Evolutionary conservation across 2,329 filamentous ascomycete genomes (phyloP).

Genomic region (Alternaria sp.): DNA sequence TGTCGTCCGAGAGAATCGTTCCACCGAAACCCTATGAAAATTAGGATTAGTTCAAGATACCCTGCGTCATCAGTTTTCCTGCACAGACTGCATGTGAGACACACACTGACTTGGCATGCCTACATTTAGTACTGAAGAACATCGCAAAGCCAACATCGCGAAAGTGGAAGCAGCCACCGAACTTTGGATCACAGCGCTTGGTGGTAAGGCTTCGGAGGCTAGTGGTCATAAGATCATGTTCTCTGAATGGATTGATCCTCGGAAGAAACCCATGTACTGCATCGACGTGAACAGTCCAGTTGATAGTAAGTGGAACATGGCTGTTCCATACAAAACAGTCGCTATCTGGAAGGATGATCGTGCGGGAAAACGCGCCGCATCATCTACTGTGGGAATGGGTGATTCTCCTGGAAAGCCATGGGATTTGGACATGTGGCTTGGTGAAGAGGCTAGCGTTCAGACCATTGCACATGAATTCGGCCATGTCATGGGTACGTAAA

Average conservation of each 20-base stretch:
- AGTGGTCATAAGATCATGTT: conserved; percentile 2
- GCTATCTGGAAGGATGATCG: neutral
- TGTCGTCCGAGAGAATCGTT: neutral
- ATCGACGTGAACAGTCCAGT: conserved; percentile 2
- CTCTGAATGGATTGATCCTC: neutral
- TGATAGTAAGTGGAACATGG: conserved; percentile 1
- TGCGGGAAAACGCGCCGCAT: neutral
- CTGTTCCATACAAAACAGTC: conserved; percentile 3
- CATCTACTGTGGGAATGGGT: neutral
- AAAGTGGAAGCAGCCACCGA: conserved; percentile 2
- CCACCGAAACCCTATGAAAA: neutral
- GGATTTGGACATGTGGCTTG: conserved; percentile 1
- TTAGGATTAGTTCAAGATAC: neutral
- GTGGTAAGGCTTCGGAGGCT: neutral
- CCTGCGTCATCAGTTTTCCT: neutral
- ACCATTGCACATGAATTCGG: conserved; percentile 1
- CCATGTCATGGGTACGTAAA: neutral
- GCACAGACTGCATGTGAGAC: neutral
- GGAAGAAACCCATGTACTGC: conserved; percentile 3
- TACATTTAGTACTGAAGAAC: neutral
- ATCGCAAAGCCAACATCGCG: neutral
- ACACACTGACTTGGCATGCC: neutral
- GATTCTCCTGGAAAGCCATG: neutral
- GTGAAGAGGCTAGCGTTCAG: neutral
- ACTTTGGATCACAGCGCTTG: neutral